Percentiles rank a stretch among this genome's conserved stretches.
Conservation (phyloP, 306 rosid species). For the Rosa rugosa region DNA sequence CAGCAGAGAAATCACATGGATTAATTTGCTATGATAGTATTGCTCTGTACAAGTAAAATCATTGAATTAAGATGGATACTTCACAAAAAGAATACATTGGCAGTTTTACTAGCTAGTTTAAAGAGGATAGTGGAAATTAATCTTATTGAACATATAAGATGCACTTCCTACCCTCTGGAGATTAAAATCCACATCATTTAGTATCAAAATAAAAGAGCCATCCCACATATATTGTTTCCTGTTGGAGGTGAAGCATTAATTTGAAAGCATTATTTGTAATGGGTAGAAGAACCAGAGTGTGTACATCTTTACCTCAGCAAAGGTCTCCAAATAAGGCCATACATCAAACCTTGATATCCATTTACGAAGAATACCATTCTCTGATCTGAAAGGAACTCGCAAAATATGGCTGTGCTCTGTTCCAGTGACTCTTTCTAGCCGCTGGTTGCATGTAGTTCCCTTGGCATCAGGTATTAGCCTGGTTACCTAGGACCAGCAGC, state of each 20-base stretch:
- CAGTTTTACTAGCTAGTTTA: neutral
- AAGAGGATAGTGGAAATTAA: neutral
- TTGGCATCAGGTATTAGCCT: slow-evolving; percentile 31
- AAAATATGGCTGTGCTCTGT: slow-evolving; percentile 77
- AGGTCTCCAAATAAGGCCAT: slow-evolving; percentile 92
- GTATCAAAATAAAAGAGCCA: neutral
- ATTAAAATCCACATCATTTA: neutral
- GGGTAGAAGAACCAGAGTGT: slow-evolving; percentile 10
- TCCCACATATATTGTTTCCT: neutral
- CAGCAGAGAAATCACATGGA: slow-evolving; percentile 1
- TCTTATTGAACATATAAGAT: neutral
- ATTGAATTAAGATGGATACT: neutral
- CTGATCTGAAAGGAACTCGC: slow-evolving; percentile 73
- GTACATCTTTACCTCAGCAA: slow-evolving; percentile 63
- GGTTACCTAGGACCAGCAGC: slow-evolving; percentile 50
- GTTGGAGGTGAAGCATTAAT: slow-evolving; percentile 7
- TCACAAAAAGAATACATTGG: neutral
- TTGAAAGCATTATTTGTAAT: slow-evolving; percentile 6
- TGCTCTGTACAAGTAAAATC: neutral
- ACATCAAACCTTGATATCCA: slow-evolving; percentile 79
- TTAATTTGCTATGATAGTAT: neutral
- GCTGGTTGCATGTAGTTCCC: slow-evolving; percentile 95
- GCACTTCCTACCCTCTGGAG: neutral
- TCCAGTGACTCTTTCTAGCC: slow-evolving; percentile 86
- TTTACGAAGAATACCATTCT: slow-evolving; percentile 51